Evolutionary conservation across 495 filamentous ascomycete species (phyloP).

Genomic region (Daldinia bambusicola): DNA sequence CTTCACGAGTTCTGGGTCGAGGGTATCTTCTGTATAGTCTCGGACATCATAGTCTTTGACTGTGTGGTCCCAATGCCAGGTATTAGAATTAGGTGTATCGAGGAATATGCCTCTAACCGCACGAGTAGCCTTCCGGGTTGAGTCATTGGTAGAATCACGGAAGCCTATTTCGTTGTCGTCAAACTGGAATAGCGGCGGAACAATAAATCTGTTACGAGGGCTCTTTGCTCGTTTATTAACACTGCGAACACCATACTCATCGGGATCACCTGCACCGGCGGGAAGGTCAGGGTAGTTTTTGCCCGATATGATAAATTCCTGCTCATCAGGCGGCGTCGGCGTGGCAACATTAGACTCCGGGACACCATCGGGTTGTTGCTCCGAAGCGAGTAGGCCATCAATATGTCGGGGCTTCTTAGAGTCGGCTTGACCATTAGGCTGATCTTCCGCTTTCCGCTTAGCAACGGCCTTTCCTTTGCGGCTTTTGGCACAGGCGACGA

Average conservation of each 20-base stretch:
- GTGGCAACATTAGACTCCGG: conserved; percentile 54
- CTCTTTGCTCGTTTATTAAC: conserved; percentile 50
- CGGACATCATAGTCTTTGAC: conserved; percentile 56
- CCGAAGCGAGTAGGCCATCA: conserved; percentile 56
- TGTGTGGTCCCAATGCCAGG: conserved; percentile 56
- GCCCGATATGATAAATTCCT: conserved; percentile 32
- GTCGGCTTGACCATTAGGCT: conserved; percentile 52
- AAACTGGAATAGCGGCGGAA: conserved; percentile 52
- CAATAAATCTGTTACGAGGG: conserved; percentile 57
- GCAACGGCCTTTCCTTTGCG: conserved; percentile 37
- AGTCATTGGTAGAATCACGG: conserved; percentile 59
- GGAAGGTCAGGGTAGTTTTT: conserved; percentile 52
- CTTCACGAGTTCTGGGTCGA: conserved; percentile 55
- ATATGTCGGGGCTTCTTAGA: conserved; percentile 55
- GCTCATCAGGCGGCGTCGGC: conserved; percentile 41
- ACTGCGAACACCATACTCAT: conserved; percentile 54
- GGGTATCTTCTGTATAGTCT: conserved; percentile 49
- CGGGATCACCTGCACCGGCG: conserved; percentile 50
- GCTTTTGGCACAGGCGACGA: conserved; percentile 18
- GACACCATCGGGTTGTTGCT: conserved; percentile 52
- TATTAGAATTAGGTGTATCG: conserved; percentile 54
- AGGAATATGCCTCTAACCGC: conserved; percentile 54
- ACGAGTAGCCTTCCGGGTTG: conserved; percentile 53
- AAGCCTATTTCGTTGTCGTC: conserved; percentile 60
- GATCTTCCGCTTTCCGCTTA: conserved; percentile 56